Base-by-base conservation (phyloP, 306 rosid genomes). In the Trifolium repens region DNA sequence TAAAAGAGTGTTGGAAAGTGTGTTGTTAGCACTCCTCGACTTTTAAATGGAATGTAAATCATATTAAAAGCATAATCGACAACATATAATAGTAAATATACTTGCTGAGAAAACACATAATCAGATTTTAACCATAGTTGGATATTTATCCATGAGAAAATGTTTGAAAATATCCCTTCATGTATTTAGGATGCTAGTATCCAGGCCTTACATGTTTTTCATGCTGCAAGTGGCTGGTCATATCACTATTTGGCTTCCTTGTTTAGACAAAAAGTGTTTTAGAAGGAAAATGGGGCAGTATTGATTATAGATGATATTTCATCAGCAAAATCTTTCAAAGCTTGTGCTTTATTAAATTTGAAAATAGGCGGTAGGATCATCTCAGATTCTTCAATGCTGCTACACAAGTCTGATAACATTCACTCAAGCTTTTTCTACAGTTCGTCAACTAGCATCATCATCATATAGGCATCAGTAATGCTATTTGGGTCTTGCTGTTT, bases 121-220 rank as follows among this genome's bases (percentile, higher is more conserved):
- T 83, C 26, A 35, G 73, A 75, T 59, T 50, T 55, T 34, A 70
- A 63, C 46, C 35, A 34, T 63, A 61, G 75, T 65, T 69, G 72
- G 37, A 71, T 74, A 62, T 54, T 42, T 46, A 40, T 60, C 67
- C 65, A 0, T 17, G 27, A 42, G 49, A 55, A 24, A 26, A 15
- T 2, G n/a, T 71, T 71, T 46, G 7, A 17, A 75, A 43, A 57
- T 44, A 69, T 34, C 12, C 16, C 32, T 73, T 39, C 16, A n/a
- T 40, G 50, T 42, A 53, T 16, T 78, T 69, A 69, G 73, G 73
- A 62, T 54, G 52, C 75, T 32, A 62, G 81, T 53, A 55, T 70
- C 62, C 37, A 58, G 43, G 55, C 26, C 69, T 55, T 13, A 6
- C 11, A 40, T 70, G 46, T 22, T 66, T 66, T 44, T 47, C 62